Evolutionary conservation across 257 asterid species (phyloP), one percentile per base, ranked within the genome.

Genomic region (Solanum chmielewskii): DNA sequence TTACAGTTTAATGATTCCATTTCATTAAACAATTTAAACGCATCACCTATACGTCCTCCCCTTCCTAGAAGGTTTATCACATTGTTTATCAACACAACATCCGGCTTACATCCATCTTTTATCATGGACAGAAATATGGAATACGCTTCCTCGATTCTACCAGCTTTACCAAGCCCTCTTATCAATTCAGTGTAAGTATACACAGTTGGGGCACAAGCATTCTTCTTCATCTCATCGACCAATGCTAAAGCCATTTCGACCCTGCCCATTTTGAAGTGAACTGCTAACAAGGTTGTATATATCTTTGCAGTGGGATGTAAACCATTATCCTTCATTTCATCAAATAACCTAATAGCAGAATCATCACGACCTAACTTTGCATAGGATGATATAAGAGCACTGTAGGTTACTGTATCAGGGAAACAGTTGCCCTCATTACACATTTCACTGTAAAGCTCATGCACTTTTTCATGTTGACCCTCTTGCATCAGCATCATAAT

Each of bases 401-500:
- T 96, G 86, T 95, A 96, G 3, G 99, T 95, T 44, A 91, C 89
- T 8, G 98, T 94, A 85, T 96, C 98, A 1, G 98, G 98, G 45
- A 94, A 93, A 90, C 98, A 95, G 70, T 88, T 89, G 68, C 94
- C 94, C 71, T 95, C 99, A 45, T 76, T 88, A 86, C 98, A 95
- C 98, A 96, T 96, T 77, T 96, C 98, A 31, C 90, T 92, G 80
- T 96, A 96, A 5, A 96, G 93, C 92, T 95, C 99, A 23, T 93
- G 96, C 87, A 96, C 95, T 90, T 92, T 96, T 83, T 95, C 98
- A 14, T 92, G 94, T 75, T 94, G 95, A 11, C 98, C 96, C 92
- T 95, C 98, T 91, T 93, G 93, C 93, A 96, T 95, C 90, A 96
- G 91, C 98, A 95, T 95, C 92, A 95, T 64, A 87, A 96, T 94